Base-by-base conservation (phyloP, 805 yeast species). In the Yarrowia phangngaensis region DNA sequence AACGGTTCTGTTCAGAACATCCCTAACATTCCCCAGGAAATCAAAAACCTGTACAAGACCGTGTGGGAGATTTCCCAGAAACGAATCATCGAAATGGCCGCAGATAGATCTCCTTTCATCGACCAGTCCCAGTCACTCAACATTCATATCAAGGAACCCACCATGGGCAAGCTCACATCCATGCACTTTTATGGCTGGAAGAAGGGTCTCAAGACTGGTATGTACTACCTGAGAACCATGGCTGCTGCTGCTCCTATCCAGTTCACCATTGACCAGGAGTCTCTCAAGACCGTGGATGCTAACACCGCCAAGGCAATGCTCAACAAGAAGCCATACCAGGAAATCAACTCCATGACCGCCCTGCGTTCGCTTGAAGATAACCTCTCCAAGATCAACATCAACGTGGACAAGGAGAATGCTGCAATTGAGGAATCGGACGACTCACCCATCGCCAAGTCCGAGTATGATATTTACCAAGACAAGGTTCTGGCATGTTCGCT, bases 141-240 rank as follows among this genome's bases (percentile, higher is more conserved):
- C 66, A 79, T 92, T 55, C 89, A 86, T 70, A 73, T 92, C 66
- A 79, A 76, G 64, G 81, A 80, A 53, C 97, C 97, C 53, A 88
- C 97, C 2, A 84, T 87, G 90, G 95, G 95, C 60, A 92, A 92
- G 67, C 75, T 92, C 63, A 92, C 97, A 5, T 80, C 92, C 56
- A 92, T 92, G 97, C 98, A 92, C 67, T 92, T 92, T 74, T 90
- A 92, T 64, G 97, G 96, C 38, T 92, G 98, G 98, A 84, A 85
- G 73, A 87, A 84, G 72, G 98, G 98, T 53, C 76, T 92, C 64
- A 92, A 92, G 76, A 92, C 98, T 4, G 98, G 98, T 62, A 90
- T 92, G 94, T 92, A 92, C 74, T 92, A 92, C 69, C 73, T 92
- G 66, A 82, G 97, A 69, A 90, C 97, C 8, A 95, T 86, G 74